These are phyloP conservation scores for Trametes sanguinea DNA, from an alignment of 768 basidiomycete genomes.

Conservation along the genomic window DNA sequence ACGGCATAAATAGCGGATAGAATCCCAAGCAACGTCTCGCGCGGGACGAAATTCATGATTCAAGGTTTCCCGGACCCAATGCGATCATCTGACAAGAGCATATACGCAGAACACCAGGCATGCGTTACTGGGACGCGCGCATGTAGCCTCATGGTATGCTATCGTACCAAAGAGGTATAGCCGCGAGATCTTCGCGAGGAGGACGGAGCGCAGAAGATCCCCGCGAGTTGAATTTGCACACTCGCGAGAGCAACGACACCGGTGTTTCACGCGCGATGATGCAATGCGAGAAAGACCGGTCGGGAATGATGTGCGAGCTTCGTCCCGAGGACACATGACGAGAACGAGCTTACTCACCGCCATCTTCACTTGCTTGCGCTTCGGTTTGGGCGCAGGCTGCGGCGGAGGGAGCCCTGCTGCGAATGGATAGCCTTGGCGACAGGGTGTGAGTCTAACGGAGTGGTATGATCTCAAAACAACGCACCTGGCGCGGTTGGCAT, in stretches of 20 bases:
- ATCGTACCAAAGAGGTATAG: background rate
- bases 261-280: slow-evolving; percentile 11
- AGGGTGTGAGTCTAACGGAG: slow-evolving; percentile 1
- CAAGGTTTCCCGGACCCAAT: background rate
- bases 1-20: background rate
- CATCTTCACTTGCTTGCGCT: slow-evolving; percentile 62
- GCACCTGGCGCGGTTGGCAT: slow-evolving; percentile 41
- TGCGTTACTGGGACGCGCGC: background rate
- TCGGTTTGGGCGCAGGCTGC: slow-evolving; percentile 35
- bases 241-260: background rate
- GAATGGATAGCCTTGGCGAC: slow-evolving; percentile 32
- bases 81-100: background rate
- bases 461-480: slow-evolving; percentile 7
- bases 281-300: slow-evolving; percentile 16
- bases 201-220: background rate
- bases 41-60: background rate
- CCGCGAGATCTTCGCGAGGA: background rate
- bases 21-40: background rate
- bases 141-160: background rate
- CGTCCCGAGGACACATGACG: slow-evolving; percentile 5
- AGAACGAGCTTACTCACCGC: slow-evolving; percentile 41
- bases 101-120: no score
- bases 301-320: background rate
- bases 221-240: background rate
- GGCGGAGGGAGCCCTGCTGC: slow-evolving; percentile 28